phyloP scores from a whole-genome alignment of 2,329 filamentous ascomycete species.

The Alternaria alternata region DNA sequence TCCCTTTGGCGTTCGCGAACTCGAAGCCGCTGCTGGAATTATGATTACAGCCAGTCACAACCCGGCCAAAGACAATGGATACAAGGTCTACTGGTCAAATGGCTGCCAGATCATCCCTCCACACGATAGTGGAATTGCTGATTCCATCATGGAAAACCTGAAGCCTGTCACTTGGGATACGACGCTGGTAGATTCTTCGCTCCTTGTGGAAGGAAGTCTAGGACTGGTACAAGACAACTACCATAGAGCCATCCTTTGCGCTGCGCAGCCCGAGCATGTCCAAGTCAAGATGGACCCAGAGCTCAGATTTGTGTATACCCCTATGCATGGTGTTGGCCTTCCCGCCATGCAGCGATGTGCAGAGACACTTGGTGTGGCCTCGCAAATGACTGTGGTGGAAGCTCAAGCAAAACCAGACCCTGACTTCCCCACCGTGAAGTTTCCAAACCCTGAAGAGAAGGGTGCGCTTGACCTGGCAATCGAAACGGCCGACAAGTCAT shows the following conservation, averaged over 20 bases:
- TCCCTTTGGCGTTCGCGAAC: slow-evolving; percentile 65
- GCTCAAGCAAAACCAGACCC: slow-evolving; percentile 67
- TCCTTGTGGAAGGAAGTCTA: slow-evolving; percentile 54
- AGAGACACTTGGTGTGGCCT: slow-evolving; percentile 49
- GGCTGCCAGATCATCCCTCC: slow-evolving; percentile 72
- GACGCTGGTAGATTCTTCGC: slow-evolving; percentile 52
- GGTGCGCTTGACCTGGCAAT: slow-evolving; percentile 69
- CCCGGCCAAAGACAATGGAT: slow-evolving; percentile 70
- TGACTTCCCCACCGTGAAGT: slow-evolving; percentile 69
- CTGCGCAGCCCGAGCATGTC: slow-evolving; percentile 42
- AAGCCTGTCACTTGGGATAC: slow-evolving; percentile 60
- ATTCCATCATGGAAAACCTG: slow-evolving; percentile 64
- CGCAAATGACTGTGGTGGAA: slow-evolving; percentile 58
- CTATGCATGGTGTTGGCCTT: slow-evolving; percentile 65
- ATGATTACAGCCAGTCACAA: slow-evolving; percentile 75
- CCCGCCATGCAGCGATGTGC: slow-evolving; percentile 56
- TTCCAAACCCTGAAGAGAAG: slow-evolving; percentile 72
- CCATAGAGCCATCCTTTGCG: slow-evolving; percentile 53
- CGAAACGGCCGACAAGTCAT: slow-evolving; percentile 60
- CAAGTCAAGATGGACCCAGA: slow-evolving; percentile 31
- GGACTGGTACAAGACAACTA: slow-evolving; percentile 55
- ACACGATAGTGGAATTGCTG: slow-evolving; percentile 66
- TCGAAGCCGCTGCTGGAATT: slow-evolving; percentile 65
- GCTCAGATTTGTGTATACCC: slow-evolving; percentile 62
- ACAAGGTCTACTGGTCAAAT: slow-evolving; percentile 73